phyloP scores from a whole-genome alignment of 73 alveolate genomes.

The Loxodes magnus region DNA sequence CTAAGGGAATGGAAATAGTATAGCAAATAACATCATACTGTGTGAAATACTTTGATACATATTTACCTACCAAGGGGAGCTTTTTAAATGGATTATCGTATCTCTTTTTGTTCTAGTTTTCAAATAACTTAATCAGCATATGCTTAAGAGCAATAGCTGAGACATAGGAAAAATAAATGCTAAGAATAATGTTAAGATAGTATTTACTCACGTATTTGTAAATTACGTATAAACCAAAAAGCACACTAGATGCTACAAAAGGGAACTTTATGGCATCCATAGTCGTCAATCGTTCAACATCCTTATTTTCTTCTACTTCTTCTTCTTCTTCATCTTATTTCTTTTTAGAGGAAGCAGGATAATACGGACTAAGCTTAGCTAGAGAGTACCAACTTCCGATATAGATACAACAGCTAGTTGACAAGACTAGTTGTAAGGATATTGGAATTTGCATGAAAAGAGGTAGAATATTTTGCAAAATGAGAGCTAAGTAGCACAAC shows the following conservation, averaged over 20 bases:
- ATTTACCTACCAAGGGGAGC: constrained; percentile 10
- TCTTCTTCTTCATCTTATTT: constrained; percentile 40
- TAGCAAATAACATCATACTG: constrained; percentile 42
- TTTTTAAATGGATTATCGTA: not conserved
- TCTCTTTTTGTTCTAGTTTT: not conserved
- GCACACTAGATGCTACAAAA: constrained; percentile 62
- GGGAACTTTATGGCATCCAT: constrained; percentile 89
- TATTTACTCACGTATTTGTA: constrained; percentile 66
- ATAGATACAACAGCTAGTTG: no score
- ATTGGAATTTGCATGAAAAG: no score
- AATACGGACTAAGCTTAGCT: no score
- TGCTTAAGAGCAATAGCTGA: no score
- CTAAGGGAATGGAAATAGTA: constrained; percentile 24
- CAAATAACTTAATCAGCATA: no score
- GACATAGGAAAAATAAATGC: constrained; percentile 57
- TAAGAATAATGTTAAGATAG: constrained; percentile 49
- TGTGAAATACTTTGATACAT: constrained; percentile 26
- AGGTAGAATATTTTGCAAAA: no score
- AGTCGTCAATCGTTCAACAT: constrained; percentile 61
- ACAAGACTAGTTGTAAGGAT: no score
- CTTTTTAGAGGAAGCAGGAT: no score
- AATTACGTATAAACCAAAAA: constrained; percentile 64
- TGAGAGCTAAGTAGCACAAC: no score
- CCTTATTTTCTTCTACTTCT: no score
- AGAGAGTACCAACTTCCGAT: no score